These are phyloP conservation scores for Ceratocystis papillata DNA, from an alignment of 2,329 filamentous ascomycete genomes.

Conservation along the genomic window DNA sequence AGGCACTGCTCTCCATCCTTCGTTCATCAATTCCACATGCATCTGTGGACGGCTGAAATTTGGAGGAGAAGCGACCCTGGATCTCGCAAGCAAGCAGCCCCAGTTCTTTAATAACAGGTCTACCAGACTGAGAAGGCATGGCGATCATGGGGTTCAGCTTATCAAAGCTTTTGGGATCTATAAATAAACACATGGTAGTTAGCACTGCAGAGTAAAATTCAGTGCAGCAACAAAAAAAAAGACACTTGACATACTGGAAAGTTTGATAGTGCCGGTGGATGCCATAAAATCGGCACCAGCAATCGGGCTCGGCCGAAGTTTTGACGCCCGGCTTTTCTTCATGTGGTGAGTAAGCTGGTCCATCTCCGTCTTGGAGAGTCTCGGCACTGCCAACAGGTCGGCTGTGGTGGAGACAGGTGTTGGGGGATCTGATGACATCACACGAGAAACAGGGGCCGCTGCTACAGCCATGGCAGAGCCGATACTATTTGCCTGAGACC, in stretches of 20 bases:
- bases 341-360: constrained; percentile 32
- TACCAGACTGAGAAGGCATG: constrained; percentile 34
- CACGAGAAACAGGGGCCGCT: constrained; percentile 24
- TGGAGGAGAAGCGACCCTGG: constrained; percentile 35
- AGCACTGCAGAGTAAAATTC: background rate
- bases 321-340: constrained; percentile 33
- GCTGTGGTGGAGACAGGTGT: constrained; percentile 27
- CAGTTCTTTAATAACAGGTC: constrained; percentile 34
- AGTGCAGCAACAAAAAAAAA: background rate
- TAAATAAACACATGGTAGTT: background rate
- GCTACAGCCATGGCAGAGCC: background rate
- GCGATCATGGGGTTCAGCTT: constrained; percentile 38
- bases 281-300: constrained; percentile 34
- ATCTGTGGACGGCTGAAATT: constrained; percentile 35
- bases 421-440: background rate
- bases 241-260: constrained; percentile 30
- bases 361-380: constrained; percentile 26
- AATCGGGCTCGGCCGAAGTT: constrained; percentile 34
- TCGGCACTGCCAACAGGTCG: constrained; percentile 29
- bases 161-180: constrained; percentile 37
- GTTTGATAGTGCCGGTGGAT: constrained; percentile 34
- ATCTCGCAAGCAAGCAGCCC: constrained; percentile 37
- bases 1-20: constrained; percentile 33
- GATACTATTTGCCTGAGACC: background rate
- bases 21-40: constrained; percentile 36